Percentiles rank a stretch among this genome's conserved stretches.
Conservation (phyloP, 1,284 basidiomycete genomes). For the Puccinia coronata region DNA sequence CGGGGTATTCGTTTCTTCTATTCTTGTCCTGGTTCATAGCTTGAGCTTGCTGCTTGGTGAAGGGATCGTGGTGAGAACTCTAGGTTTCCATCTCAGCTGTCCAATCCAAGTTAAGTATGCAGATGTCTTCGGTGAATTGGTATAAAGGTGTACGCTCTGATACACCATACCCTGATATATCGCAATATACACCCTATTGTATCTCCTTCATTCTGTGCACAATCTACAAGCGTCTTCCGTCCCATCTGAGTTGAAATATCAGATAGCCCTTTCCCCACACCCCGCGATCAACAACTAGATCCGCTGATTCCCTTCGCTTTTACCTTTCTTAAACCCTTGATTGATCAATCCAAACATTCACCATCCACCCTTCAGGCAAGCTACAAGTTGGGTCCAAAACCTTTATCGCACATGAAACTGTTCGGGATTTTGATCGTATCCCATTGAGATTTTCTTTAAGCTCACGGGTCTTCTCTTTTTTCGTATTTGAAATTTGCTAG, state of each 20-base stretch:
- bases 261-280: not conserved
- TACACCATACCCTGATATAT: not conserved
- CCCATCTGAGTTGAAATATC: conserved; percentile 4
- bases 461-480: not conserved
- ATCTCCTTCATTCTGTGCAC: not conserved
- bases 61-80: not conserved
- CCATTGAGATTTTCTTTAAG: not conserved
- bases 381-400: not conserved
- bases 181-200: not conserved
- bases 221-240: not conserved
- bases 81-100: not conserved
- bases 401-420: not conserved
- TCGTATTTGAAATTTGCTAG: not conserved
- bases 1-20: not conserved
- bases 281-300: too few relatives aligned
- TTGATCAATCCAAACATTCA: not conserved
- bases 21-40: not conserved
- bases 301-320: not conserved
- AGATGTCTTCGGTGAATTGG: too few relatives aligned
- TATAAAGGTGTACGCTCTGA: not conserved
- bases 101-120: not conserved
- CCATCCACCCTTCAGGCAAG: not conserved
- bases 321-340: too few relatives aligned
- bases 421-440: not conserved
- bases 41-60: not conserved